These are phyloP conservation scores for Penicillium bialowiezense DNA, from an alignment of 495 filamentous ascomycete genomes.

Conservation along the genomic window DNA sequence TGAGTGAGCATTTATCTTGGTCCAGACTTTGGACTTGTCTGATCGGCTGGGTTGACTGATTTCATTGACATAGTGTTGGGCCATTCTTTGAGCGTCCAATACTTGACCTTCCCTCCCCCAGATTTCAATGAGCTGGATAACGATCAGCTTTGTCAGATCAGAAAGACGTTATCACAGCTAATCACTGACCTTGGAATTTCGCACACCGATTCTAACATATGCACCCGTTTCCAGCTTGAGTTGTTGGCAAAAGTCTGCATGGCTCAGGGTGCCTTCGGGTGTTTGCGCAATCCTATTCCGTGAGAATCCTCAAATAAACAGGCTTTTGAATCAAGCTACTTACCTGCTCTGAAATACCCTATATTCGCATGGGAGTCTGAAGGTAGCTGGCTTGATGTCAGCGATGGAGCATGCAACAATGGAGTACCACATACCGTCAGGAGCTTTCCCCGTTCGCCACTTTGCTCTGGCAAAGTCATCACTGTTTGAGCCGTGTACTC, in stretches of 20 bases:
- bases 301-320: background rate
- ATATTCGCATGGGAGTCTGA: background rate
- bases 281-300: background rate
- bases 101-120: constrained; percentile 6
- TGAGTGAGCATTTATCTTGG: constrained; percentile 1
- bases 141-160: background rate
- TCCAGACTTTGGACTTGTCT: background rate
- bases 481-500: background rate
- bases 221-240: background rate
- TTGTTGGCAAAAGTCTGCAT: background rate
- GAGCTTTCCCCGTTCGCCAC: background rate
- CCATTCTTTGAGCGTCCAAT: background rate
- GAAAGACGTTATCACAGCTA: no score
- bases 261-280: no score
- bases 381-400: background rate
- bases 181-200: background rate
- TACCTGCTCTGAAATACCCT: background rate
- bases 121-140: background rate
- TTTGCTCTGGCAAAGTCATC: background rate
- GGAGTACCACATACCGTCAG: background rate
- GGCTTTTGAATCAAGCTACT: background rate
- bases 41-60: background rate
- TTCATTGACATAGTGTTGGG: background rate
- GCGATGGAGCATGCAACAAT: background rate
- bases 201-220: background rate